A percentile compares a stretch with the other conserved stretches of the same genome.
Conservation (phyloP, 495 filamentous ascomycete species). For the Aspergillus saccharolyticus region DNA sequence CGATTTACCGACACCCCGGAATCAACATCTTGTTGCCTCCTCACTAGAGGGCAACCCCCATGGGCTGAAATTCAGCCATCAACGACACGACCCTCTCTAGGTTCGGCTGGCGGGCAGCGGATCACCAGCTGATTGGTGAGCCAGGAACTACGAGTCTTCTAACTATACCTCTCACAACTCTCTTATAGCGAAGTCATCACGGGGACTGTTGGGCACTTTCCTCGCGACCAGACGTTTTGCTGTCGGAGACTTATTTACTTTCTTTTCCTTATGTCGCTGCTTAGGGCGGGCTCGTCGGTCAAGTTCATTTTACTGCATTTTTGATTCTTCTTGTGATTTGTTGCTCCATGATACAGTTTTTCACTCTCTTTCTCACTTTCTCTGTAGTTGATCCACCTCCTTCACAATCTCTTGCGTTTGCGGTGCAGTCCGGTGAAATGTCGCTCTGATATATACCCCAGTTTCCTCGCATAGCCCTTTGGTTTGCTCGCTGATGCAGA, state of each 20-base stretch:
- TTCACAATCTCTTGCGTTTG: conserved; percentile 14
- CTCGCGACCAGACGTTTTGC: neutral
- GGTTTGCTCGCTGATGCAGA: conserved; percentile 18
- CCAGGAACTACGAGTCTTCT: neutral
- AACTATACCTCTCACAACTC: neutral
- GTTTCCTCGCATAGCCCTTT: conserved; percentile 32
- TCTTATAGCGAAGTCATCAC: neutral
- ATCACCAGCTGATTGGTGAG: neutral
- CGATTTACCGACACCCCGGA: neutral
- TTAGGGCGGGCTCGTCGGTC: neutral
- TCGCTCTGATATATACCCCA: conserved; percentile 35
- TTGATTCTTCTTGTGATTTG: neutral
- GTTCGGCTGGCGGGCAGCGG: neutral
- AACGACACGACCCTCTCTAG: neutral
- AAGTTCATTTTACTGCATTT: neutral
- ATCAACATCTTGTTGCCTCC: neutral
- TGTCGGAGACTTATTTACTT: neutral
- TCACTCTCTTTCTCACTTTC: neutral
- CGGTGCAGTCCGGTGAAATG: conserved; percentile 29
- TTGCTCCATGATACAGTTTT: conserved; percentile 9
- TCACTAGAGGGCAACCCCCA: neutral
- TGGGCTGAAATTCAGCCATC: neutral
- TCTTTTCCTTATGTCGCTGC: neutral
- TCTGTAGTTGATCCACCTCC: conserved; percentile 13
- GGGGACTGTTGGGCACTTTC: neutral